These are phyloP conservation scores for Didymosphaeria variabile DNA, from an alignment of 2,329 filamentous ascomycete species.

Conservation along the genomic window DNA sequence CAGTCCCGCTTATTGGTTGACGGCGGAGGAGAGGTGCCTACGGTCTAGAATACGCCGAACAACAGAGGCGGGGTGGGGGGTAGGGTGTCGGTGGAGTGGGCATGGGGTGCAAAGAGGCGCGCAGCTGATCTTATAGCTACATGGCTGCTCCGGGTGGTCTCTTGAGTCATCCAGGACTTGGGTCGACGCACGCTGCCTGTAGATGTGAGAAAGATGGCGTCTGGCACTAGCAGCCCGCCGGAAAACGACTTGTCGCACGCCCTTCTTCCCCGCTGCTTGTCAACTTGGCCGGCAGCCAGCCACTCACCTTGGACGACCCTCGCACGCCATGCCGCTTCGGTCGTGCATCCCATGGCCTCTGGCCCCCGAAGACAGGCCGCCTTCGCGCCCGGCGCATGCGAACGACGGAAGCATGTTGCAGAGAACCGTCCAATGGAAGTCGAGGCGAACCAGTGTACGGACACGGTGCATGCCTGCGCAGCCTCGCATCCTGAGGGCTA, in stretches of 20 bases:
- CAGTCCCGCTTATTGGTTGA: conserved; percentile 5
- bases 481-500: not conserved
- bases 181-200: conserved; percentile 9
- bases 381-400: not conserved
- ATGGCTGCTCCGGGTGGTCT: not conserved
- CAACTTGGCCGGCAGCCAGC: not conserved
- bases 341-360: not conserved
- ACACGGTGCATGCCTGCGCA: not conserved
- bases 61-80: not conserved
- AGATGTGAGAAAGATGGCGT: conserved; percentile 15
- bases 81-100: not conserved
- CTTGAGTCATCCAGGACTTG: conserved; percentile 15
- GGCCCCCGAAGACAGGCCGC: conserved; percentile 3
- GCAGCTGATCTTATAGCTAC: conserved; percentile 11
- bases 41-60: too few relatives aligned
- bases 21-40: conserved; percentile 30
- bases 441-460: conserved; percentile 24
- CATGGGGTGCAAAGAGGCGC: not conserved
- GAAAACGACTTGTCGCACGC: conserved; percentile 6
- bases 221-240: conserved; percentile 5
- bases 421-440: conserved; percentile 16
- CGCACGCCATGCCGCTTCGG: not conserved
- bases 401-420: not conserved
- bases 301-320: not conserved
- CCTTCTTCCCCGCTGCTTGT: conserved; percentile 16